Evolutionary conservation across 2,329 filamentous ascomycete species (phyloP).

Genomic region (Rhinocladiella mackenziei): DNA sequence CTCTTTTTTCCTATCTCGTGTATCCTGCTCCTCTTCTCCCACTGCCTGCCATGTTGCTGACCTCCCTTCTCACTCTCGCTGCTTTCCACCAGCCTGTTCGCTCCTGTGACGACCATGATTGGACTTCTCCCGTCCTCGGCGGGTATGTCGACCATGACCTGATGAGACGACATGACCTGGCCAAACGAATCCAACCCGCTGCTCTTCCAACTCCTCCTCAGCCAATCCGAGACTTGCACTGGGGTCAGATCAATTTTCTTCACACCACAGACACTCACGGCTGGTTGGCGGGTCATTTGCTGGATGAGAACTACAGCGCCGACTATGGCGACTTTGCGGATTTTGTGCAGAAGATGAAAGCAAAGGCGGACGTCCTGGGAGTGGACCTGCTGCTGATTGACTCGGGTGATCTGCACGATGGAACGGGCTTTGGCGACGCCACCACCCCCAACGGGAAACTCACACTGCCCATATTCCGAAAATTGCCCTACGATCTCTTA

Average conservation of each 20-base stretch:
- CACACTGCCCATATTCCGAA: conserved; percentile 52
- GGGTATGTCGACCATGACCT: conserved; percentile 25
- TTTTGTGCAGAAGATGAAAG: conserved; percentile 58
- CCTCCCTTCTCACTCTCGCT: conserved; percentile 8
- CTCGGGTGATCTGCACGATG: conserved; percentile 63
- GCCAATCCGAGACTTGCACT: conserved; percentile 44
- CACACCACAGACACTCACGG: conserved; percentile 95
- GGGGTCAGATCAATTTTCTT: conserved; percentile 61
- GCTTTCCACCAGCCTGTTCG: conserved; percentile 5
- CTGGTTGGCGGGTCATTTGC: conserved; percentile 88
- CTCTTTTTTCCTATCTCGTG: no score
- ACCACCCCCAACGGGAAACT: conserved; percentile 55
- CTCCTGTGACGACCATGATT: conserved; percentile 27
- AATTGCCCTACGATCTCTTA: conserved; percentile 52
- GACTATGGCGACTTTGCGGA: conserved; percentile 65
- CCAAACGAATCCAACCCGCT: conserved; percentile 26
- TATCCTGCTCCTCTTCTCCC: background rate
- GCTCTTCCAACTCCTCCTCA: conserved; percentile 22
- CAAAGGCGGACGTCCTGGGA: conserved; percentile 52
- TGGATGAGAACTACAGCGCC: conserved; percentile 81
- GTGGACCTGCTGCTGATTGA: conserved; percentile 60
- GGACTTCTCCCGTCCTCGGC: conserved; percentile 27
- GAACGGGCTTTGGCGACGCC: conserved; percentile 59
- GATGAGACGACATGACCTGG: conserved; percentile 26
- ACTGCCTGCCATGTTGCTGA: conserved; percentile 17